Evolutionary conservation across 352 stramenopile species (phyloP).

Genomic region (Phytophthora constricta): DNA sequence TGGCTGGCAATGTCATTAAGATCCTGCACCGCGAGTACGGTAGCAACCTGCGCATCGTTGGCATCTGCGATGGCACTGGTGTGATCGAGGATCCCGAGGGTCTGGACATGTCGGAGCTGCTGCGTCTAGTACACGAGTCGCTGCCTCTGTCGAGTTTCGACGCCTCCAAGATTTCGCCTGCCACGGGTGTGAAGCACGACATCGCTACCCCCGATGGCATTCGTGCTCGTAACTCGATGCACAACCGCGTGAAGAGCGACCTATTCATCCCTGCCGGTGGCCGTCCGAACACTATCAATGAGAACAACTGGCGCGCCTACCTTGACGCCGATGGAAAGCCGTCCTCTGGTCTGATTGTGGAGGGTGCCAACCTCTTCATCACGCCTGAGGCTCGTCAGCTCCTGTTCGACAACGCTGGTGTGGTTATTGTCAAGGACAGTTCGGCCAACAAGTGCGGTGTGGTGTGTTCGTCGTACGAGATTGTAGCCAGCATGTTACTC

Average conservation of each 20-base stretch:
- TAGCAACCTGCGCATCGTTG: constrained; percentile 95
- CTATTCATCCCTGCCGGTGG: constrained; percentile 86
- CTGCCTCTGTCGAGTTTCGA: constrained; percentile 89
- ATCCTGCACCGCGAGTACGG: constrained; percentile 95
- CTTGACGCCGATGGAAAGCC: constrained; percentile 74
- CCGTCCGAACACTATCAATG: constrained; percentile 87
- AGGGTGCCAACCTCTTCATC: constrained; percentile 89
- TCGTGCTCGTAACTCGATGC: constrained; percentile 97
- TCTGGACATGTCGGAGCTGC: constrained; percentile 93
- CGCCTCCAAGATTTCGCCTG: constrained; percentile 43
- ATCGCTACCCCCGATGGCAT: constrained; percentile 78
- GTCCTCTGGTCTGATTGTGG: constrained; percentile 81
- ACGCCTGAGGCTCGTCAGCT: constrained; percentile 86
- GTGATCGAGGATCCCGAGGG: constrained; percentile 96
- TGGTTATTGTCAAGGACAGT: constrained; percentile 98
- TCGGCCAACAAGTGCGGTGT: constrained; percentile 92
- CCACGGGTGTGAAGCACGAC: constrained; percentile 83
- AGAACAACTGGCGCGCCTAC: constrained; percentile 86
- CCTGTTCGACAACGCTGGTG: constrained; percentile 95
- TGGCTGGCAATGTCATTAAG: constrained; percentile 98
- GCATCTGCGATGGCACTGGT: constrained; percentile 91
- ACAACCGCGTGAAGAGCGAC: constrained; percentile 94
- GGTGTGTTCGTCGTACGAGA: constrained; percentile 87
- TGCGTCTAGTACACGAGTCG: constrained; percentile 93
- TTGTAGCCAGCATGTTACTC: constrained; percentile 95